Base-by-base conservation (phyloP, 2,329 filamentous ascomycete genomes). In the Botrytis cinerea region DNA sequence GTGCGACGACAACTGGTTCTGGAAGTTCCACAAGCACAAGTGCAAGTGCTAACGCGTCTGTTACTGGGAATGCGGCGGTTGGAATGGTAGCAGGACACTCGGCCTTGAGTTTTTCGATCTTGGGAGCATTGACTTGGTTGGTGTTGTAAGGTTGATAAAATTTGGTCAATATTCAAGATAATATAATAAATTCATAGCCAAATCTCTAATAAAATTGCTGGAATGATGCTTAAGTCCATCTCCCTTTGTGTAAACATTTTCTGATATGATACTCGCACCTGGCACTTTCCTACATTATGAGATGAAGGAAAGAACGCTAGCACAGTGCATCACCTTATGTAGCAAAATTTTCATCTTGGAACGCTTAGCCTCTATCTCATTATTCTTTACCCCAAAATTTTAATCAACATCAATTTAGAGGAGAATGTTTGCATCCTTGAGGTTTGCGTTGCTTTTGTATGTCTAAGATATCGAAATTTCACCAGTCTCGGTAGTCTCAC, bases 1-100 rank as follows among this genome's bases (percentile, higher is more conserved):
- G 82, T 43, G 70, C 51, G 10, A 75, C 73, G n/a, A 57, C 61
- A 8, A 73, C 71, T 18, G 43, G 62, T 2, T 46, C 62, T 38
- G 63, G 51, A 46, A 32, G 28, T 28, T 63, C 68, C 22, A 32
- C 61, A 16, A 66, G 57, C 20, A 66, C 66, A 10, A 32, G 68
- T 20, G 32, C n/a, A 25, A 62, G 60, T 35, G 35, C 40, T 16
- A 71, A 12, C 22, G 4, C 51, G 18, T 12, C 25, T 20, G 32
- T 7, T 35, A 70, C 54, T 38, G 1, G 38, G 6, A 73, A 71
- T 71, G 59, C 66, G 9, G 72, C 35, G 9, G n/a, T 20, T 22
- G 63, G n/a, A 43, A 63, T 63, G 14, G n/a, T 28, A 7, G n/a
- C 6, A 14, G 35, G 38, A 20, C 4, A 32, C 4, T 62, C 67